Base-by-base conservation (phyloP, 1,139 yeast species). In the Sugiyamaella xylanicola region DNA sequence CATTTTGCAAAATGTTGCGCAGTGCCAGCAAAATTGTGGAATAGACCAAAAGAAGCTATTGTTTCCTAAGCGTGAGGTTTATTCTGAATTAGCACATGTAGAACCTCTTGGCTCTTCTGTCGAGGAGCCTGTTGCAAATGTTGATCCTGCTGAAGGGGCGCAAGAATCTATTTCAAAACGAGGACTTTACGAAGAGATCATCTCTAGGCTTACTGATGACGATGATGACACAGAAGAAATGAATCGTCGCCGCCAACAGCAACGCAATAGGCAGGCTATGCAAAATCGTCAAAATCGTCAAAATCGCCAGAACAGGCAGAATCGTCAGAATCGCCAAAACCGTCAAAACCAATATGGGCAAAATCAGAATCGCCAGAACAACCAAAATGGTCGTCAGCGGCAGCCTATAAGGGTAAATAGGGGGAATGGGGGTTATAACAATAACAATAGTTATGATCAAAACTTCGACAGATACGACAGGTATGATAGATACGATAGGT, bases 201-300 rank as follows among this genome's bases (percentile, higher is more conserved):
- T 52, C 8, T 48, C 50, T 9, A 40, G 55, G 35, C 36, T 52
- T 13, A 20, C 46, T 7, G 50, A 52, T 32, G 50, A 52, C 39
- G 47, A 46, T 20, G 51, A 46, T 21, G 46, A 42, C 15, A 35
- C 27, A 19, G 45, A 40, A 17, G 25, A 17, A 40, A 39, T 17
- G 16, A 19, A 20, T n/a, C 52, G 46, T 16, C 50, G 42, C 11
- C 29, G 35, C 15, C 50, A 46, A 32, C 45, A 25, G 21, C 37
- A 32, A n/a, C 37, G 37, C 15, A 32, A 32, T n/a, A 32, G 37
- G 13, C 37, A 32, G 37, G 37, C 37, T 8, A 32, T 32, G 37
- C 37, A 32, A 15, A 41, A 41, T 19, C 45, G 45, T 13, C 49
- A 45, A n/a, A 45, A 25, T 17, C 49, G 36, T 19, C 49, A 29